Percentiles rank a stretch among this genome's conserved stretches.
Conservation (phyloP, 2,329 filamentous ascomycete species). For the Pseudogymnoascus sp. region DNA sequence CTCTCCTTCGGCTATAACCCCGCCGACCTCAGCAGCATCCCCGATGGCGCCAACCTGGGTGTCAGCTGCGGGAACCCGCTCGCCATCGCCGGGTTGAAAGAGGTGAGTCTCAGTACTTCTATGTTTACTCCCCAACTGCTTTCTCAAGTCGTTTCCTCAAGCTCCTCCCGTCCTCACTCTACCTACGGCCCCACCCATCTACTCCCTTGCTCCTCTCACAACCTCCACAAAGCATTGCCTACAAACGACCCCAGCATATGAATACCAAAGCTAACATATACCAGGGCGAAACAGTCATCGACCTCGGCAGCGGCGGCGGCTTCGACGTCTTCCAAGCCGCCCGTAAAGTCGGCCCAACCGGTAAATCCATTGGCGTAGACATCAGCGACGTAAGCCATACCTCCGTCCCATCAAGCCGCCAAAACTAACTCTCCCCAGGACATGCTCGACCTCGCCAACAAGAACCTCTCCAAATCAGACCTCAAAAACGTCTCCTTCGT, state of each 20-base stretch:
- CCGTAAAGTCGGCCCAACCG: conserved; percentile 41
- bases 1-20: conserved; percentile 23
- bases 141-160: neutral
- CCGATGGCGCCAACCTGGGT: conserved; percentile 20
- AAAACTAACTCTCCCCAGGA: conserved; percentile 34
- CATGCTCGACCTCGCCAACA: conserved; percentile 47
- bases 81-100: conserved; percentile 14
- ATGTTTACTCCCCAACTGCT: neutral
- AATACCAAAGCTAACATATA: neutral
- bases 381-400: conserved; percentile 46
- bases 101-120: neutral
- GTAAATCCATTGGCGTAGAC: conserved; percentile 51
- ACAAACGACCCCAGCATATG: conserved; percentile 42
- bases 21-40: conserved; percentile 21
- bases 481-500: conserved; percentile 46
- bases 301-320: conserved; percentile 52
- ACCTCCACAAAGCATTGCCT: neutral
- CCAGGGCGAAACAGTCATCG: conserved; percentile 51
- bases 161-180: neutral
- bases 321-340: conserved; percentile 53
- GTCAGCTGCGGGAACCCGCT: conserved; percentile 25
- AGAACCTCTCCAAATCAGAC: conserved; percentile 37
- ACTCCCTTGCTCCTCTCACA: neutral
- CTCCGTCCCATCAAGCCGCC: neutral
- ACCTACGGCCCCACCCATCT: neutral